A percentile compares a stretch with the other conserved stretches of the same genome.
These are phyloP conservation scores for Debaryomyces psychrophilus DNA, from an alignment of 1,139 yeast species.

Conservation along the genomic window DNA sequence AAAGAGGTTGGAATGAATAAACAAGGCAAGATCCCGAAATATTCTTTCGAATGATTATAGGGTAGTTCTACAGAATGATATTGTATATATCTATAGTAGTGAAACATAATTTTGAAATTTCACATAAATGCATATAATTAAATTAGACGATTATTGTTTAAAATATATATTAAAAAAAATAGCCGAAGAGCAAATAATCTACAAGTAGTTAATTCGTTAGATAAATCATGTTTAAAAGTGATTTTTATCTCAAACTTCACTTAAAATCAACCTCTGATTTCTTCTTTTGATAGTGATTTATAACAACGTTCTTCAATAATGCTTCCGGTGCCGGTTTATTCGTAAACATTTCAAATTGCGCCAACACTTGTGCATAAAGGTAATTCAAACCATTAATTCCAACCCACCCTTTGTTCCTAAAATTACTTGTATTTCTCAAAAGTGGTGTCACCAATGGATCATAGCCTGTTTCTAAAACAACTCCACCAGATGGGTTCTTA, in stretches of 20 bases:
- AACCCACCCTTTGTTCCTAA: slow-evolving; percentile 17
- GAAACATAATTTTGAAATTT: background rate
- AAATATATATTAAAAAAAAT: too few relatives aligned
- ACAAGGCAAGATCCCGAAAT: slow-evolving; percentile 8
- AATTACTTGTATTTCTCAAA: slow-evolving; percentile 10
- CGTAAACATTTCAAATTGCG: slow-evolving; percentile 21
- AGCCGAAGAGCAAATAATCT: too few relatives aligned
- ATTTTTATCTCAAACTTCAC: too few relatives aligned
- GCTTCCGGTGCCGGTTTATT: slow-evolving; percentile 20
- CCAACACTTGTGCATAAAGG: slow-evolving; percentile 16
- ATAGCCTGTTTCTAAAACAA: slow-evolving; percentile 17
- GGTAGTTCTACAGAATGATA: slow-evolving; percentile 8
- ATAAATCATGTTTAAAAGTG: background rate
- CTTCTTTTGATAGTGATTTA: slow-evolving; percentile 3
- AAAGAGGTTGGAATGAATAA: slow-evolving; percentile 16
- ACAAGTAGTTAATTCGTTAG: background rate
- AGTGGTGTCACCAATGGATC: slow-evolving; percentile 16
- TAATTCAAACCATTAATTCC: slow-evolving; percentile 19
- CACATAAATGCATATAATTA: background rate
- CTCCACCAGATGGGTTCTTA: slow-evolving; percentile 20
- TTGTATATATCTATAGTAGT: background rate
- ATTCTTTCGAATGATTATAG: slow-evolving; percentile 15
- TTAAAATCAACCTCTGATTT: background rate
- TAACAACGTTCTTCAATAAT: slow-evolving; percentile 14
- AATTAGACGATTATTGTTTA: background rate